A percentile compares a stretch with the other conserved stretches of the same genome.
These are phyloP conservation scores for Sporothrix curviconia DNA, from an alignment of 2,329 filamentous ascomycete genomes.

Conservation along the genomic window DNA sequence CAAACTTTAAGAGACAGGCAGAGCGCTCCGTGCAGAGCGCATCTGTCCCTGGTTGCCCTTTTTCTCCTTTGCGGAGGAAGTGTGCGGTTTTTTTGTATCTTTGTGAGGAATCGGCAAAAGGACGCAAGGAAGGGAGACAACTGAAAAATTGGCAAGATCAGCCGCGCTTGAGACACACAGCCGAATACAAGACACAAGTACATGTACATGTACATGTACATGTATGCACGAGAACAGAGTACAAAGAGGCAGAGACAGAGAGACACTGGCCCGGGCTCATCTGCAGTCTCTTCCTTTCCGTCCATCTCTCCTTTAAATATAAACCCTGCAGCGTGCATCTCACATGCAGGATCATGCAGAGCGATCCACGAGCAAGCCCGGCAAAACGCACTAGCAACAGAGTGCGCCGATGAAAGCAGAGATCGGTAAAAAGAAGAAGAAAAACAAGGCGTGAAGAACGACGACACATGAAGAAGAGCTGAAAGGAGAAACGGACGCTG, in stretches of 20 bases:
- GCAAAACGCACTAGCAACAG: background rate
- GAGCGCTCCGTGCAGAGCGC: too few species aligned
- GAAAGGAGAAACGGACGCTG: background rate
- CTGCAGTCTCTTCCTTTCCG: background rate
- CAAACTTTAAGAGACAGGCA: background rate
- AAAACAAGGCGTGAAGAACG: background rate
- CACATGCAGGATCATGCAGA: slow-evolving; percentile 1
- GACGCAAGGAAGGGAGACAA: too few species aligned
- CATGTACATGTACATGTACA: too few species aligned
- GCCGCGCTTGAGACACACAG: background rate
- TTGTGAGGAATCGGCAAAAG: too few species aligned
- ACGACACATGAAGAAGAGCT: background rate
- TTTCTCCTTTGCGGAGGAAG: too few species aligned
- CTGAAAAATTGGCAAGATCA: slow-evolving; percentile 5
- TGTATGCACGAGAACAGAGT: too few species aligned
- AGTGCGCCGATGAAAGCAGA: slow-evolving; percentile 2
- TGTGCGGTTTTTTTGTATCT: too few species aligned
- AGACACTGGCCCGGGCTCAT: background rate
- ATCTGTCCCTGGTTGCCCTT: too few species aligned
- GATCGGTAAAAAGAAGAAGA: background rate
- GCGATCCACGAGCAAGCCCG: background rate
- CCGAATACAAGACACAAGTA: too few species aligned
- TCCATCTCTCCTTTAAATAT: background rate
- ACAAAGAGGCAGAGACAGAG: too few species aligned
- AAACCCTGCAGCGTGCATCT: background rate